phyloP scores from a whole-genome alignment of 371 early-diverging fungal genomes.

The Mortierella sp. region DNA sequence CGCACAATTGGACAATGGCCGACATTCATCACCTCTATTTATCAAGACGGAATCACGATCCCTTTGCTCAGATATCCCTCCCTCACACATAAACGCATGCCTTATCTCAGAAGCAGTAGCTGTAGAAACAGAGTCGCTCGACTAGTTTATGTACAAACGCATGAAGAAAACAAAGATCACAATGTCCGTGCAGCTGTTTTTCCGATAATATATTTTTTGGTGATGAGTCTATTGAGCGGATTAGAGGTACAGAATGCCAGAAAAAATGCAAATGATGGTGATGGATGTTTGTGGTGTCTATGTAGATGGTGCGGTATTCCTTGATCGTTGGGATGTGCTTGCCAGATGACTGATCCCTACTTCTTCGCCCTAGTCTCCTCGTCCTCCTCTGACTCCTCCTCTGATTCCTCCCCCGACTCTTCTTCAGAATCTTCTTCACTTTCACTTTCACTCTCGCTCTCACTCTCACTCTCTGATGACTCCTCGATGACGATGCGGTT shows the following conservation, averaged over 20 bases:
- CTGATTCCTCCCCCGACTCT: neutral
- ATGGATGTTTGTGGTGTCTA: neutral
- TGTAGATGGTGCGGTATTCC: neutral
- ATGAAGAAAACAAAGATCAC: neutral
- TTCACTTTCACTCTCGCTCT: conserved; percentile 39
- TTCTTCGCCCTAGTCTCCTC: conserved; percentile 3
- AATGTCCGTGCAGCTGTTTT: neutral
- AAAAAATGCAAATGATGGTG: conserved; percentile 1
- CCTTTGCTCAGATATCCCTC: neutral
- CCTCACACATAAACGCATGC: neutral
- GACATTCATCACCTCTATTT: too few species aligned
- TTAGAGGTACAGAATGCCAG: neutral
- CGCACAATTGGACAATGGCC: too few species aligned
- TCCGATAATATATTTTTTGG: neutral
- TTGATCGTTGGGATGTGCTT: neutral
- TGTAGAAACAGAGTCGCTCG: neutral
- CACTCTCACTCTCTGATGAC: conserved; percentile 38
- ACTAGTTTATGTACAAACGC: neutral
- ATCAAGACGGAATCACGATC: too few species aligned
- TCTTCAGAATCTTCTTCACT: conserved; percentile 9
- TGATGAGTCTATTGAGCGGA: neutral
- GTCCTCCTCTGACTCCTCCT: conserved; percentile 16
- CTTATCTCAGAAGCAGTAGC: neutral
- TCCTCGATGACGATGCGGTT: conserved; percentile 65
- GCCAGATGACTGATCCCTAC: neutral